phyloP scores from a whole-genome alignment of 2,329 filamentous ascomycete species.

The Purpureocillium lavendulum region DNA sequence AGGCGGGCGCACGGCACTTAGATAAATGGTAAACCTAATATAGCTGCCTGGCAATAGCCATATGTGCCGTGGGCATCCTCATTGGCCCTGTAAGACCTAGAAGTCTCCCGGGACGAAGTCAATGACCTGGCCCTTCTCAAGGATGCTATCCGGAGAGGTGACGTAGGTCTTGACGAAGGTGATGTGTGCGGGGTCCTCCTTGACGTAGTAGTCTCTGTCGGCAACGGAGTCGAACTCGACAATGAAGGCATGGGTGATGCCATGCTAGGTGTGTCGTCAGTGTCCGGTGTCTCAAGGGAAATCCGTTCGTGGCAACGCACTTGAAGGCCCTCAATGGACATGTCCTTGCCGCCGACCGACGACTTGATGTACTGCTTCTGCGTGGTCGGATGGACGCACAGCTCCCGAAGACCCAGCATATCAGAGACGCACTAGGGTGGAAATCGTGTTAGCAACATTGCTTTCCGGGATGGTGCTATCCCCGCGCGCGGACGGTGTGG shows the following conservation, averaged over 20 bases:
- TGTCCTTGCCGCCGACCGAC: slow-evolving; percentile 51
- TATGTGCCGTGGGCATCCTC: too few relatives aligned
- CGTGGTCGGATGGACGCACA: slow-evolving; percentile 53
- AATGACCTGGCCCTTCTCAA: slow-evolving; percentile 42
- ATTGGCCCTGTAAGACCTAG: too few relatives aligned
- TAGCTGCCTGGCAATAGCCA: too few relatives aligned
- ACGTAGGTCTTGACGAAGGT: slow-evolving; percentile 47
- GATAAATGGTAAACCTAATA: too few relatives aligned
- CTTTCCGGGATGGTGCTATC: too few relatives aligned
- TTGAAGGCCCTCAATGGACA: slow-evolving; percentile 51
- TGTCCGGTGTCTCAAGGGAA: neutral
- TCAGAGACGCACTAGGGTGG: slow-evolving; percentile 17
- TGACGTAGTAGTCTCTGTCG: slow-evolving; percentile 61
- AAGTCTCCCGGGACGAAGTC: slow-evolving; percentile 48
- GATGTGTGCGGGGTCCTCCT: slow-evolving; percentile 54
- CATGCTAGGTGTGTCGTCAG: slow-evolving; percentile 32
- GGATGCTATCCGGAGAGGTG: neutral
- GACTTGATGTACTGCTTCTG: slow-evolving; percentile 52
- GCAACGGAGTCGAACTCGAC: slow-evolving; percentile 54
- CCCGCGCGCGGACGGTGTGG: too few relatives aligned
- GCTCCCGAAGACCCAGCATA: slow-evolving; percentile 42
- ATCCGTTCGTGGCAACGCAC: slow-evolving; percentile 25
- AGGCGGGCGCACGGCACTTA: too few relatives aligned
- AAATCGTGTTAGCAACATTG: too few relatives aligned
- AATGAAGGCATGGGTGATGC: slow-evolving; percentile 62